Evolutionary conservation across 2,329 filamentous ascomycete species (phyloP).

Genomic region (Teratosphaeriaceae sp.): DNA sequence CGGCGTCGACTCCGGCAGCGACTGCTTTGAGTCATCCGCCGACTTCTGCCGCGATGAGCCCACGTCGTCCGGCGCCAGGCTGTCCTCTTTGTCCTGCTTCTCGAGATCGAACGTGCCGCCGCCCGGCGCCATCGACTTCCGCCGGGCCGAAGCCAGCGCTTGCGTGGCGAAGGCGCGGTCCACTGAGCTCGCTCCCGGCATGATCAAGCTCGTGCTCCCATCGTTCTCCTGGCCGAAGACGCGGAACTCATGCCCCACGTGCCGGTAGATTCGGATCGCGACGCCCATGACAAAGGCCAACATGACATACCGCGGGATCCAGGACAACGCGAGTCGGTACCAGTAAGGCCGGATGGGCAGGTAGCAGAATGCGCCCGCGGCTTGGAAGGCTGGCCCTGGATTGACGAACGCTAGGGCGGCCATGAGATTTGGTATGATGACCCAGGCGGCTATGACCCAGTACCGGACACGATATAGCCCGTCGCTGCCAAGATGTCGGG

Average conservation of each 20-base stretch:
- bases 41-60: background rate
- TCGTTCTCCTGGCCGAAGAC: conserved; percentile 29
- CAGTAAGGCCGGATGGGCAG: conserved; percentile 60
- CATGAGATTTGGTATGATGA: conserved; percentile 53
- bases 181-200: conserved; percentile 7
- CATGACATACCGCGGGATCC: conserved; percentile 68
- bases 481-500: conserved; percentile 46
- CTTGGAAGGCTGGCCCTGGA: conserved; percentile 48
- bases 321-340: conserved; percentile 62
- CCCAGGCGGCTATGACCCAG: conserved; percentile 52
- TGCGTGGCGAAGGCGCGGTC: background rate
- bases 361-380: conserved; percentile 63
- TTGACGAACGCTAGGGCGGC: conserved; percentile 59
- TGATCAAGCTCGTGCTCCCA: conserved; percentile 8
- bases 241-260: conserved; percentile 48
- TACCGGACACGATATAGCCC: conserved; percentile 64
- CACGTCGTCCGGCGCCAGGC: conserved; percentile 20
- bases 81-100: conserved; percentile 9
- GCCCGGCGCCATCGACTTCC: background rate
- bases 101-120: background rate
- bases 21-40: too few relatives aligned
- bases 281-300: conserved; percentile 57
- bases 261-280: conserved; percentile 64
- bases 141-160: background rate
- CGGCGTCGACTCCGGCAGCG: background rate